Evolutionary conservation across 2,329 filamentous ascomycete genomes (phyloP).

Genomic region (Fusarium illudens): DNA sequence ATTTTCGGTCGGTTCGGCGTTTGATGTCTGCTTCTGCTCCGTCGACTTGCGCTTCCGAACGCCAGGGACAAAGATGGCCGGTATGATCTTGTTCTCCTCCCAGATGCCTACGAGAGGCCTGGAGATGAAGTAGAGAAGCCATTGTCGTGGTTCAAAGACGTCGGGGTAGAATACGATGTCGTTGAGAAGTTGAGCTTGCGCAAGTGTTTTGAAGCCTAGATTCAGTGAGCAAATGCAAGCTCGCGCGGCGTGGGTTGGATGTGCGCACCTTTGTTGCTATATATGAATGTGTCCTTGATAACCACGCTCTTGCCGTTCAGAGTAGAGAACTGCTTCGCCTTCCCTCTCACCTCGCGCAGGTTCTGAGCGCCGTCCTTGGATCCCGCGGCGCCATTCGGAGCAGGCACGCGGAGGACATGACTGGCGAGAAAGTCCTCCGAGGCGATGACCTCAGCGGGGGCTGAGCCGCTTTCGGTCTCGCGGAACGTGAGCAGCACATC

Average conservation of each 20-base stretch:
- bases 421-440: conserved; percentile 96
- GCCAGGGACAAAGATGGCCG: conserved; percentile 66
- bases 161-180: conserved; percentile 91
- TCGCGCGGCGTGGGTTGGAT: background rate
- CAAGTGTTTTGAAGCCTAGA: conserved; percentile 87
- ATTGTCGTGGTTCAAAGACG: conserved; percentile 87
- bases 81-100: conserved; percentile 76
- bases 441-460: conserved; percentile 80
- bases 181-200: conserved; percentile 85
- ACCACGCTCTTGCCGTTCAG: conserved; percentile 93
- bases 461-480: conserved; percentile 83
- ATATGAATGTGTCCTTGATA: conserved; percentile 90
- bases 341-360: conserved; percentile 85
- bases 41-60: conserved; percentile 50
- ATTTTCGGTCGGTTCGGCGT: conserved; percentile 53
- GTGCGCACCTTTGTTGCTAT: conserved; percentile 87
- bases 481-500: conserved; percentile 88
- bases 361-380: conserved; percentile 67
- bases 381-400: conserved; percentile 57
- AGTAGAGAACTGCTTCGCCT: conserved; percentile 93
- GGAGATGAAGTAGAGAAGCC: conserved; percentile 97
- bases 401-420: conserved; percentile 90
- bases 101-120: conserved; percentile 84
- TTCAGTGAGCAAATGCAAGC: conserved; percentile 35
- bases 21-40: conserved; percentile 49